Base-by-base conservation (phyloP, 1,139 yeast genomes). In the Yamadazyma sp. region DNA sequence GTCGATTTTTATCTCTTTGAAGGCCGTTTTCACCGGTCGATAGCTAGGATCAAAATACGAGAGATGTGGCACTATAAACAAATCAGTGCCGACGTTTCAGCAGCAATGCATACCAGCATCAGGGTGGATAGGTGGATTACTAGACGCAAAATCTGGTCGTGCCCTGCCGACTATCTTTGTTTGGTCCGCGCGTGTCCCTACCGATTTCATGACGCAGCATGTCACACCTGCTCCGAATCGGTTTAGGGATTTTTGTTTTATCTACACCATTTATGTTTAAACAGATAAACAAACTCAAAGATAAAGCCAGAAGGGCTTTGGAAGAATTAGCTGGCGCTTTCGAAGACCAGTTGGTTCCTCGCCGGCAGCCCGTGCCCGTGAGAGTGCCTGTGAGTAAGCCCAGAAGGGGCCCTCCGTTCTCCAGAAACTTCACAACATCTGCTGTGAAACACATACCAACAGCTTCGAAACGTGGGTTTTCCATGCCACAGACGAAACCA, bases 241-340 rank as follows among this genome's bases (percentile, higher is more conserved):
- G 29, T 11, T 5, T 26, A 24, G 11, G 26, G 26, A 24, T 24
- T 7, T 26, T 26, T 20, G 8, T 20, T 8, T 20, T 20, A n/a
- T 20, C 22, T 20, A 20, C 22, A 20, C 5, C 22, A 8, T 28
- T 7, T 16, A 48, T 49, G 52, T 41, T 40, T 26, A 48, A 36
- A 32, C 42, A 41, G 33, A 37, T 49, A 36, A 45, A 38, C 12
- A 45, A 43, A 33, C 24, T 48, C 12, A 48, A 45, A 30, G 46
- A 49, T 29, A 48, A 40, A 23, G 47, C 49, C 16, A 49, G 37
- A 31, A 43, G 34, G 20, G 37, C 45, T 5, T 41, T 49, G 34
- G 52, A 47, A 24, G 53, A 49, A 20, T 26, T 49, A n/a, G 36
- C 49, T 12, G 42, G 40, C 26, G 38, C 44, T 23, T 28, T 49